A percentile compares a stretch with the other conserved stretches of the same genome.
phyloP scores from a whole-genome alignment of 2,329 filamentous ascomycete genomes.

The Cytospora mali region DNA sequence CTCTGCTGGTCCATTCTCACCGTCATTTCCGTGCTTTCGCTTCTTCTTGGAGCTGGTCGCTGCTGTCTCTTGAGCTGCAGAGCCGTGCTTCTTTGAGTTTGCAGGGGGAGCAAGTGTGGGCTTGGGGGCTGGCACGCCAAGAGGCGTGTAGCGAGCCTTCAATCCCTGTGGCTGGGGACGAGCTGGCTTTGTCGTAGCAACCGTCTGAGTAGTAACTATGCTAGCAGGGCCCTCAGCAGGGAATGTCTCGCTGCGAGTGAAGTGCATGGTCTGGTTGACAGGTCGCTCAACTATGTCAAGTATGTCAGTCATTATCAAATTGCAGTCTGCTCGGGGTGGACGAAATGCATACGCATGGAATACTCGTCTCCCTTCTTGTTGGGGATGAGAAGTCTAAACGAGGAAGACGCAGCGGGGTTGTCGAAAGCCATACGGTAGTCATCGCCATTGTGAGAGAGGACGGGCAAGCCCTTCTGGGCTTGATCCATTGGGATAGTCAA shows the following conservation, averaged over 20 bases:
- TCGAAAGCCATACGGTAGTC: slow-evolving; percentile 64
- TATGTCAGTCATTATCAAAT: slow-evolving; percentile 34
- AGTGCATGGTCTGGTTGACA: slow-evolving; percentile 63
- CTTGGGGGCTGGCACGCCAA: slow-evolving; percentile 51
- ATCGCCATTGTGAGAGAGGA: slow-evolving; percentile 65
- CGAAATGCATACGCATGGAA: not conserved
- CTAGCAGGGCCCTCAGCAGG: slow-evolving; percentile 29
- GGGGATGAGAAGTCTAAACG: slow-evolving; percentile 64
- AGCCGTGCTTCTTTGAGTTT: slow-evolving; percentile 14
- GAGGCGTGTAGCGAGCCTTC: slow-evolving; percentile 67
- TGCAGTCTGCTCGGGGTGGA: slow-evolving; percentile 24
- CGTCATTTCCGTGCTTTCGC: slow-evolving; percentile 43
- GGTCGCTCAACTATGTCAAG: slow-evolving; percentile 42
- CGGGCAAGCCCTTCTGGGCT: slow-evolving; percentile 51
- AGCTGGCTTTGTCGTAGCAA: slow-evolving; percentile 49
- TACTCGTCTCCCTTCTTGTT: slow-evolving; percentile 49
- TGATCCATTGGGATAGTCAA: slow-evolving; percentile 63
- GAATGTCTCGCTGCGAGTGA: slow-evolving; percentile 48
- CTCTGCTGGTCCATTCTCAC: slow-evolving; percentile 29
- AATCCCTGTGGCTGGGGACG: slow-evolving; percentile 69
- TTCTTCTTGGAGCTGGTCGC: slow-evolving; percentile 38
- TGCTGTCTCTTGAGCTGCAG: slow-evolving; percentile 23
- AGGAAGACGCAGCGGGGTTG: slow-evolving; percentile 50
- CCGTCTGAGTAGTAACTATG: slow-evolving; percentile 43
- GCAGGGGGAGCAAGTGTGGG: slow-evolving; percentile 26